Evolutionary conservation across 371 early-diverging fungal genomes (phyloP).

Genomic region (Capillidium heterosporum): DNA sequence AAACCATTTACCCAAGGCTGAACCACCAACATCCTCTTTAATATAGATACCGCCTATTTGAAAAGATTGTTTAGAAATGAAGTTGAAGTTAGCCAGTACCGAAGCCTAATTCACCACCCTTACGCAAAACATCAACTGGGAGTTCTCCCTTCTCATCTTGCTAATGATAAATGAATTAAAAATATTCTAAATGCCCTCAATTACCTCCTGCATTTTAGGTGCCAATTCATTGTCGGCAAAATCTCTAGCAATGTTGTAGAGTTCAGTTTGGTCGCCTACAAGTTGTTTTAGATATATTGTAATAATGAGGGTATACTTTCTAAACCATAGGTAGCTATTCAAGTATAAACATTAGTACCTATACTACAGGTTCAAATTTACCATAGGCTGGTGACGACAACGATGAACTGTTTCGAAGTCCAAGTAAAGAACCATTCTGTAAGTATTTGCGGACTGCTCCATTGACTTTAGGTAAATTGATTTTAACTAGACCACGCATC

Average conservation of each 20-base stretch:
- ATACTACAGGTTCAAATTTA: background rate
- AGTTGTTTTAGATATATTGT: no score
- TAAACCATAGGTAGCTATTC: background rate
- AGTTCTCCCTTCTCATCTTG: constrained; percentile 28
- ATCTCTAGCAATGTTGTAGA: constrained; percentile 19
- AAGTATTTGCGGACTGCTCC: no score
- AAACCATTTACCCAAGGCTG: constrained; percentile 14
- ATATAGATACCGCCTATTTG: constrained; percentile 14
- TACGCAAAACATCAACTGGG: constrained; percentile 23
- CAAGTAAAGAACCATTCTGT: no score
- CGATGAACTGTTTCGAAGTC: background rate
- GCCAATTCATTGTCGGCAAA: constrained; percentile 31
- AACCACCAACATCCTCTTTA: constrained; percentile 19
- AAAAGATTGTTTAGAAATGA: background rate
- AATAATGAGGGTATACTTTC: background rate
- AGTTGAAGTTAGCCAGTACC: constrained; percentile 13
- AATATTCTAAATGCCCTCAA: background rate
- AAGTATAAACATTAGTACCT: background rate
- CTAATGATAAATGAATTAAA: constrained; percentile 6
- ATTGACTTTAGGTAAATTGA: no score
- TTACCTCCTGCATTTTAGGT: constrained; percentile 27
- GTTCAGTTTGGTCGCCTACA: constrained; percentile 20
- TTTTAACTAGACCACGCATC: no score
- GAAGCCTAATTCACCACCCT: constrained; percentile 33
- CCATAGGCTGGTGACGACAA: background rate